Evolutionary conservation across 306 rosid species (phyloP).

Genomic region (Glycyrrhiza uralensis): DNA sequence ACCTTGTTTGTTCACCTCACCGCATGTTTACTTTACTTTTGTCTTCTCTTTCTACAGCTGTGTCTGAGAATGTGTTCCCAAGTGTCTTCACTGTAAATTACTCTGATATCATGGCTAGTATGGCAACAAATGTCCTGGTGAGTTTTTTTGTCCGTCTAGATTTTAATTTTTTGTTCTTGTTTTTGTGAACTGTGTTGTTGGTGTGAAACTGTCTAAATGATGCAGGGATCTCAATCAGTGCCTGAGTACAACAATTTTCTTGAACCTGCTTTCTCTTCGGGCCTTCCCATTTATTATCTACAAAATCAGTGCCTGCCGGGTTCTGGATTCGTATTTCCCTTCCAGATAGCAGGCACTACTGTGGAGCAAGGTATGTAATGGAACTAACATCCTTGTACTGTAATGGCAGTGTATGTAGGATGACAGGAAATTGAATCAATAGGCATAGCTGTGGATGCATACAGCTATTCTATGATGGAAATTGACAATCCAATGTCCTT

Average conservation of each 20-base stretch:
- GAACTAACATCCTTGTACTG: conserved; percentile 4
- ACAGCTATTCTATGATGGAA: not conserved
- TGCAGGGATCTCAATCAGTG: conserved; percentile 62
- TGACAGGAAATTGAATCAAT: not conserved
- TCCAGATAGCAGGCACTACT: no score
- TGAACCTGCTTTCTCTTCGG: conserved; percentile 60
- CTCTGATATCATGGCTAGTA: conserved; percentile 28
- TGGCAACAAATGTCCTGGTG: conserved; percentile 53
- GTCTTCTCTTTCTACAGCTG: conserved; percentile 35
- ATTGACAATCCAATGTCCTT: no score
- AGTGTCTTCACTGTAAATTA: conserved; percentile 27
- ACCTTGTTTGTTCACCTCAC: no score
- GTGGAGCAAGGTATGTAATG: conserved; percentile 67
- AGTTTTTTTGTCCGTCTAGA: conserved; percentile 22
- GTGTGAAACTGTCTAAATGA: conserved; percentile 28
- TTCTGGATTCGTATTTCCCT: conserved; percentile 33
- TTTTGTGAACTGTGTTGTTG: not conserved
- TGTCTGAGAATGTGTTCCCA: conserved; percentile 49
- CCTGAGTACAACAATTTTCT: conserved; percentile 40
- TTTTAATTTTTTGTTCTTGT: not conserved
- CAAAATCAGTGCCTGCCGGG: conserved; percentile 48
- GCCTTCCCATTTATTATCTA: conserved; percentile 46
- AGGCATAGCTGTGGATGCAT: not conserved
- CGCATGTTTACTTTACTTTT: no score
- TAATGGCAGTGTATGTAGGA: conserved; percentile 3